Evolutionary conservation across 768 basidiomycete species (phyloP).

Genomic region (Leccinum longicurvipes): DNA sequence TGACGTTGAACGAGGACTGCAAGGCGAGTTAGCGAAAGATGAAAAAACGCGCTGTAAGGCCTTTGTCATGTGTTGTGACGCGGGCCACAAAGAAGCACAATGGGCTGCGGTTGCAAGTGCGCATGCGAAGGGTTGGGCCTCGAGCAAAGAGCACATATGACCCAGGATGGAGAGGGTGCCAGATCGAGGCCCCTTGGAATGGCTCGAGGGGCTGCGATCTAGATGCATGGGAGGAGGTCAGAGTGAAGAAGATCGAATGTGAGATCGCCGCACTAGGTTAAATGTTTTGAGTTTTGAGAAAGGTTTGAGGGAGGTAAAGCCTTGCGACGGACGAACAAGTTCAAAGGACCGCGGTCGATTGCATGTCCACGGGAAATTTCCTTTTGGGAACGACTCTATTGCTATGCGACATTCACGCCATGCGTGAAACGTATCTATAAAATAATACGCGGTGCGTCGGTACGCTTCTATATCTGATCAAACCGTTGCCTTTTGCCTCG

Average conservation of each 20-base stretch:
- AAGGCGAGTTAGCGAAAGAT: slow-evolving; percentile 27
- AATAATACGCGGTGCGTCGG: slow-evolving; percentile 15
- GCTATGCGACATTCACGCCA: slow-evolving; percentile 15
- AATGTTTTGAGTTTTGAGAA: slow-evolving; percentile 20
- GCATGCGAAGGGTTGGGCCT: slow-evolving; percentile 6
- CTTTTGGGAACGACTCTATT: slow-evolving; percentile 4
- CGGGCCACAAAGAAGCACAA: slow-evolving; percentile 28
- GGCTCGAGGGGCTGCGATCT: slow-evolving; percentile 14
- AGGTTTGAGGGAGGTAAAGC: not conserved
- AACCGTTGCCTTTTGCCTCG: slow-evolving; percentile 50
- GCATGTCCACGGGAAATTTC: slow-evolving; percentile 16
- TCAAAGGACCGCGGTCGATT: slow-evolving; percentile 14
- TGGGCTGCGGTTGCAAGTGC: slow-evolving; percentile 5
- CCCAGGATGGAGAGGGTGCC: slow-evolving; percentile 11
- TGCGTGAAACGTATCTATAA: slow-evolving; percentile 14
- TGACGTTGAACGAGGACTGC: slow-evolving; percentile 8
- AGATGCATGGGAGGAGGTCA: slow-evolving; percentile 11
- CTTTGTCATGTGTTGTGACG: slow-evolving; percentile 28
- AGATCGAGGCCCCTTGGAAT: slow-evolving; percentile 14
- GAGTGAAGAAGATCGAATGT: slow-evolving; percentile 22
- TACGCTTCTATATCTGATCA: slow-evolving; percentile 35
- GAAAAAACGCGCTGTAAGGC: slow-evolving; percentile 23
- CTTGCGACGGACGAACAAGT: not conserved
- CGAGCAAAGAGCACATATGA: slow-evolving; percentile 10
- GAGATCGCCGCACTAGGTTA: slow-evolving; percentile 30